Percentiles rank a stretch among this genome's conserved stretches.
phyloP scores from a whole-genome alignment of 208 protist genomes.

The Trypanosomatidae sp. region DNA sequence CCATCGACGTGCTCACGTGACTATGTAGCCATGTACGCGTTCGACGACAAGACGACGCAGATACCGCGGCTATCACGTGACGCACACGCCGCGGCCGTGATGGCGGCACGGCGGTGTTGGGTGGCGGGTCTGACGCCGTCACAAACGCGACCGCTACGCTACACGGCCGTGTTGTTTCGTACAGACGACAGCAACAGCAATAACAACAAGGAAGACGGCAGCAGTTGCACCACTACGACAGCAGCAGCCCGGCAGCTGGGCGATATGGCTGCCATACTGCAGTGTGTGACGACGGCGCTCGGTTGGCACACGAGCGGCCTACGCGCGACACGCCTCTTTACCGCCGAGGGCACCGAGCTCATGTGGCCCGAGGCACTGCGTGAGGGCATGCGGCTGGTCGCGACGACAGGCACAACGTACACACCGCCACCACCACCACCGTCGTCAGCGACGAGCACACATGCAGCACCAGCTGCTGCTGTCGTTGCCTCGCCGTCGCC shows the following conservation, averaged over 20 bases:
- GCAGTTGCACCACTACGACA: too few species aligned
- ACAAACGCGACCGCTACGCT: constrained; percentile 2
- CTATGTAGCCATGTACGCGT: constrained; percentile 30
- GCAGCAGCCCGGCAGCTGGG: too few species aligned
- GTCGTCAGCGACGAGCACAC: background rate
- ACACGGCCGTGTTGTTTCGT: constrained; percentile 10
- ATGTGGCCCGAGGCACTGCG: constrained; percentile 15
- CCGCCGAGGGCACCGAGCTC: constrained; percentile 38
- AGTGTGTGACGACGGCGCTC: constrained; percentile 22
- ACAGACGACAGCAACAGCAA: too few species aligned
- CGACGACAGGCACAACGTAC: constrained; percentile 28
- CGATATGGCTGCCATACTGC: constrained; percentile 29
- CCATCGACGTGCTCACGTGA: constrained; percentile 14
- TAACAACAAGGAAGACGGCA: too few species aligned
- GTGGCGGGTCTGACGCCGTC: constrained; percentile 1
- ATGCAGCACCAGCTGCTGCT: too few species aligned
- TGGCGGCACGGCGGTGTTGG: constrained; percentile 1
- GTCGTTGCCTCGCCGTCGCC: background rate
- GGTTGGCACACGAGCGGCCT: constrained; percentile 12
- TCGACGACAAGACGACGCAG: constrained; percentile 17
- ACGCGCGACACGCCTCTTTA: constrained; percentile 60
- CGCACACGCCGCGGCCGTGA: background rate
- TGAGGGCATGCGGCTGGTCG: constrained; percentile 40
- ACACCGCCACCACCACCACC: background rate
- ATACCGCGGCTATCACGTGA: too few species aligned